Conservation (phyloP, 176 grass and related monocot genomes). For the Carex scoparia region DNA sequence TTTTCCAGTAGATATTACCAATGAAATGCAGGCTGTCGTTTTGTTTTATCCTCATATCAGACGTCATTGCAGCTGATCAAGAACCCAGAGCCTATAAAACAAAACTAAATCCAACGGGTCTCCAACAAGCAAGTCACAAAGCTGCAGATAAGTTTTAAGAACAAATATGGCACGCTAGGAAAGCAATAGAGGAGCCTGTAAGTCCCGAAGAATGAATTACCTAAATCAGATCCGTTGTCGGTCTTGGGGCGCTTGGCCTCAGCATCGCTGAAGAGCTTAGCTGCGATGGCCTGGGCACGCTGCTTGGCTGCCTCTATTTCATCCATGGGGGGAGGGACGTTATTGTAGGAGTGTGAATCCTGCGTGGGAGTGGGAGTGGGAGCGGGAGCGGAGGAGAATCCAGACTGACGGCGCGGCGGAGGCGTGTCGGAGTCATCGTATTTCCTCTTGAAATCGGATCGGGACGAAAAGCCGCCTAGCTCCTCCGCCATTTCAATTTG, state of each 20-base stretch:
- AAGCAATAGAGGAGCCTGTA: neutral
- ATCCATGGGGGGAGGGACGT: slow-evolving; percentile 65
- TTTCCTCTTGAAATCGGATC: slow-evolving; percentile 66
- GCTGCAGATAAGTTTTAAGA: neutral
- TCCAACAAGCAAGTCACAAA: neutral
- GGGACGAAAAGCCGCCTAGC: slow-evolving; percentile 42
- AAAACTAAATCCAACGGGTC: neutral
- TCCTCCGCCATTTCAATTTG: slow-evolving; percentile 83
- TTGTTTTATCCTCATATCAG: neutral
- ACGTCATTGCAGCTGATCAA: neutral
- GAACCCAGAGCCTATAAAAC: neutral
- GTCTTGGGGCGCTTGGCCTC: slow-evolving; percentile 86
- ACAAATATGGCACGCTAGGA: neutral
- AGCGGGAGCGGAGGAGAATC: slow-evolving; percentile 58
- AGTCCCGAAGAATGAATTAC: neutral
- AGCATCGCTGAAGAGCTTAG: slow-evolving; percentile 78
- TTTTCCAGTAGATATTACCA: neutral
- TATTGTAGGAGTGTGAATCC: slow-evolving; percentile 55
- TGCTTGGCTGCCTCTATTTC: slow-evolving; percentile 94
- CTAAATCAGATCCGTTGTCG: slow-evolving; percentile 49
- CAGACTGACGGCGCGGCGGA: slow-evolving; percentile 48
- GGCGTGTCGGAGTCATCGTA: slow-evolving; percentile 50
- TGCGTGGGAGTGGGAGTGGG: slow-evolving; percentile 15
- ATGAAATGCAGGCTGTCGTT: neutral
- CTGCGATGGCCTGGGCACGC: slow-evolving; percentile 85